Evolutionary conservation across 139 green algal species (phyloP), one percentile per base, ranked within the genome.

Genomic region (Coelastrella sp.): DNA sequence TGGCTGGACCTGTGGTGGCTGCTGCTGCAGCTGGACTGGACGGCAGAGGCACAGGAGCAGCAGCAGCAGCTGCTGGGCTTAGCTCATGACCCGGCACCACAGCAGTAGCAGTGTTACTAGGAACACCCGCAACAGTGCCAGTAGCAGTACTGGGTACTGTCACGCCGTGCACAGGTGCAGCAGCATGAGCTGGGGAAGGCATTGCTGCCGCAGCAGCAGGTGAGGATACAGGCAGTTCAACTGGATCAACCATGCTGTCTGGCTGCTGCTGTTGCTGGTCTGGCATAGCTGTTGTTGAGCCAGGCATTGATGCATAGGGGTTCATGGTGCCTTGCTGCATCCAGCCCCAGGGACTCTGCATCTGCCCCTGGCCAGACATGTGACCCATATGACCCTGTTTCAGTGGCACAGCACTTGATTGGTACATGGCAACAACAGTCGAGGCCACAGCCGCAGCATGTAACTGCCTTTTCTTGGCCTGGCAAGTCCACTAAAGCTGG

Each of bases 181-280:
- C n/a, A 35, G 58, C 81, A 58, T 15, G 9, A 12, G 8, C 59
- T n/a, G 7, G 22, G 35, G 59, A 59, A 61, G n/a, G 7, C 15
- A 59, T 17, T 19, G 85, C n/a, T 9, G 85, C 85, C 66, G 72
- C 86, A 27, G 90, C 86, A 15, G 80, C 86, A 6, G 90, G 85
- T 19, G 90, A 85, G 8, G 81, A 25, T 10, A 59, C 66, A 20
- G 72, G 68, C 58, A 49, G 22, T 83, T 35, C 78, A 27, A 12
- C 78, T 8, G 78, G 35, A 14, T 57, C 49, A 8, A 20, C 22
- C 14, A 7, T 19, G 25, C 25, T 59, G 27, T 24, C 14, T 10
- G 19, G 78, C 56, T 85, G 85, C 25, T 61, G 76, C 68, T 75
- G 70, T 57, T 81, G 65, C 83, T 78, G 85, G 0, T 22, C 57